Base-by-base conservation (phyloP, 805 yeast genomes). In the Zygotorulaspora florentina region DNA sequence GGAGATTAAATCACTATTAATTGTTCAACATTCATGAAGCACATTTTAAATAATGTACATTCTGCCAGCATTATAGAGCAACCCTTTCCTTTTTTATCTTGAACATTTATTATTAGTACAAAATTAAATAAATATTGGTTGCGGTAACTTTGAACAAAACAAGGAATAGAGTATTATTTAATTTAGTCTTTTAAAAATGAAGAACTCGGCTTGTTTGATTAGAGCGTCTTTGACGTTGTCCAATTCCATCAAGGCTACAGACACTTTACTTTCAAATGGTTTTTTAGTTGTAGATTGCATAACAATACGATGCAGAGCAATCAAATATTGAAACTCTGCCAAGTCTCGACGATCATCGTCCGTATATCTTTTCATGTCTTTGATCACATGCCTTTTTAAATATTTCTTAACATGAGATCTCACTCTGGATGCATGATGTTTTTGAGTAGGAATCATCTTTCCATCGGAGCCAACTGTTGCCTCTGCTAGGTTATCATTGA, bases 1-100 rank as follows among this genome's bases (percentile, higher is more conserved):
- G 96, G 95, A 79, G 84, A 61, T 65, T 93, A 47, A 85, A 87
- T 57, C 96, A 91, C 65, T 91, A 87, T 62, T 82, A 59, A 36
- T 29, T 5, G 8, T 9, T 5, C 33, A 29, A 13, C 33, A 4
- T 12, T 29, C 8, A 29, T 29, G 8, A 29, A 12, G 33, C 20
- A 23, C 10, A 3, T n/a, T 40, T 23, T 18, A 36, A 36, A 36
- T 36, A 5, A 5, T 20, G 25, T 7, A 20, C 25, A 20, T 20
- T 20, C 25, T 20, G 25, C 25, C 25, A 29, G 33, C 33, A 29
- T 33, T 16, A 33, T 33, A 33, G 11, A 33, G 16, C 20, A 33
- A 3, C 11, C 11, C 11, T 8, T 16, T 13, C 9, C 5, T 3
- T 33, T 33, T 13, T 33, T 33, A 33, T n/a, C 16, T 4, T 13